Conservation (phyloP, 2,329 filamentous ascomycete genomes). For the Hypomyces perniciosus region DNA sequence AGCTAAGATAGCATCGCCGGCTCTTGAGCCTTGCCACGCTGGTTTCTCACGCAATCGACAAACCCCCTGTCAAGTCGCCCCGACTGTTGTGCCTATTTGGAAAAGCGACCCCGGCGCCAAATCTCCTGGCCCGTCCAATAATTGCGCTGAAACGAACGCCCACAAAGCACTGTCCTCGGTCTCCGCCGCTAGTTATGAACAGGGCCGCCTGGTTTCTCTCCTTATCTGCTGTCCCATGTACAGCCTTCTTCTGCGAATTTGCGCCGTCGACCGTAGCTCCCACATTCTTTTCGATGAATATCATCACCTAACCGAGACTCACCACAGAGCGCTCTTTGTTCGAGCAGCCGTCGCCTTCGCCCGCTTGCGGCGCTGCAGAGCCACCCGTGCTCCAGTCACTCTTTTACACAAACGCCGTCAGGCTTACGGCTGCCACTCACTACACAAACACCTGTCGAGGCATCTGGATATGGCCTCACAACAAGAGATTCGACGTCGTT, state of each 20-base stretch:
- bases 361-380: slow-evolving; percentile 34
- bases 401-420: slow-evolving; percentile 32
- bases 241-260: slow-evolving; percentile 41
- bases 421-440: slow-evolving; percentile 27
- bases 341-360: slow-evolving; percentile 36
- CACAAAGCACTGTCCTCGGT: slow-evolving; percentile 7
- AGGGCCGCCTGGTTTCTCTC: slow-evolving; percentile 16
- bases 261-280: slow-evolving; percentile 41
- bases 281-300: slow-evolving; percentile 41
- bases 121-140: slow-evolving; percentile 6
- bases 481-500: slow-evolving; percentile 35
- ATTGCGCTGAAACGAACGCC: slow-evolving; percentile 4
- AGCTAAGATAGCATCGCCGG: background rate
- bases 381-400: slow-evolving; percentile 31
- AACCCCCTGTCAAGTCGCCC: too few relatives aligned
- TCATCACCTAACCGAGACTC: slow-evolving; percentile 33
- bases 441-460: slow-evolving; percentile 22
- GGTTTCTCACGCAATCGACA: background rate
- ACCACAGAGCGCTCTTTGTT: slow-evolving; percentile 38
- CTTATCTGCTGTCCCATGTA: slow-evolving; percentile 36
- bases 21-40: background rate
- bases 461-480: slow-evolving; percentile 29
- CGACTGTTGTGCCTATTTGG: background rate
- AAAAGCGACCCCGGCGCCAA: slow-evolving; percentile 11
- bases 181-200: slow-evolving; percentile 14